Conservation (phyloP, 257 asterid species). For the Solanum gandarillasii region DNA sequence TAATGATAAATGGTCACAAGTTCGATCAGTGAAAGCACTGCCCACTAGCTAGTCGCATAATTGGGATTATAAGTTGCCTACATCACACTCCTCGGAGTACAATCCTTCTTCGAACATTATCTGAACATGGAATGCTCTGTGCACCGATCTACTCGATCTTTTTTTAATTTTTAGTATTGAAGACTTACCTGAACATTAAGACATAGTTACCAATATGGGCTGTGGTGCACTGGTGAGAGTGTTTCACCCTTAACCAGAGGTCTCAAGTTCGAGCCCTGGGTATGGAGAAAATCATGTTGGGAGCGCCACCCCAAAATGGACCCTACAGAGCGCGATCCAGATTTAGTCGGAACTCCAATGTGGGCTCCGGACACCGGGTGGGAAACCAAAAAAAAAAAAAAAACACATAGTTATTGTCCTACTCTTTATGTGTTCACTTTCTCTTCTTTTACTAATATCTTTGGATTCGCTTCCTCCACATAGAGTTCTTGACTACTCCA, state of each 20-base stretch:
- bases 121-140: not conserved
- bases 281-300: no score
- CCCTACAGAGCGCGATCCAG: no score
- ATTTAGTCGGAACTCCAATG: no score
- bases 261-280: no score
- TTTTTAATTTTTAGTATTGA: not conserved
- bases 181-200: not conserved
- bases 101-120: fast-evolving
- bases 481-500: fast-evolving
- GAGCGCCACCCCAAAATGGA: fast-evolving
- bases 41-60: not conserved
- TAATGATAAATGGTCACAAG: not conserved
- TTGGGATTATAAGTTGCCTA: not conserved
- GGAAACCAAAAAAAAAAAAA: no score
- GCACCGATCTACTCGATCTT: not conserved
- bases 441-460: not conserved
- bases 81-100: no score
- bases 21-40: not conserved
- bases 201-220: not conserved
- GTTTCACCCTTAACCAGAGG: no score
- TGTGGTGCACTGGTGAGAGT: no score
- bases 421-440: not conserved
- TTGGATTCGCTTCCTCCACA: not conserved
- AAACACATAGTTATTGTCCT: not conserved
- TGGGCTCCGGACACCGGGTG: no score